Percentiles rank a stretch among this genome's conserved stretches.
Evolutionary conservation across 176 grass and related monocot species (phyloP).

Genomic region (Ampelocalamus luodianensis): DNA sequence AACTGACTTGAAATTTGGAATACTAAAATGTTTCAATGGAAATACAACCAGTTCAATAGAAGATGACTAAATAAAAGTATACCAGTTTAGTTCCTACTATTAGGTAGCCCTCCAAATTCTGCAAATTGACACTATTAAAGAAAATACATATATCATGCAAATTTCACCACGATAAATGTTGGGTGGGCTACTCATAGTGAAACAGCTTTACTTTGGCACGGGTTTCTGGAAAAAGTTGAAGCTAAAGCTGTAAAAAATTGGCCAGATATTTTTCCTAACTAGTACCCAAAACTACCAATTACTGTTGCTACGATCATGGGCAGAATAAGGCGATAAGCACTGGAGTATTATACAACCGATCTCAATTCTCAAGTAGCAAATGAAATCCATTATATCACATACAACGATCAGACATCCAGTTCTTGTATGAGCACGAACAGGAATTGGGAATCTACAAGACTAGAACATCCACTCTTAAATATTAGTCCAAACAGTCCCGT

Average conservation of each 20-base stretch:
- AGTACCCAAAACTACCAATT: background rate
- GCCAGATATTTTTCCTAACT: background rate
- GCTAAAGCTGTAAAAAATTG: constrained; percentile 13
- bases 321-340: background rate
- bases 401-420: background rate
- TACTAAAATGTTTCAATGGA: background rate
- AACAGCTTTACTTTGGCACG: background rate
- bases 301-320: background rate
- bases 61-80: constrained; percentile 6
- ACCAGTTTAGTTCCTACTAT: constrained; percentile 3
- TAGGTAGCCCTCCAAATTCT: background rate
- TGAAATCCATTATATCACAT: background rate
- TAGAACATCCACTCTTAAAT: background rate
- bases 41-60: background rate
- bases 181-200: background rate
- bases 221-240: background rate
- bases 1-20: background rate
- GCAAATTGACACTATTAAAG: background rate
- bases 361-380: constrained; percentile 7
- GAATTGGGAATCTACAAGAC: background rate
- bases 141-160: background rate
- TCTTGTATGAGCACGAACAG: constrained; percentile 5
- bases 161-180: background rate
- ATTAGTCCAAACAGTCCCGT: background rate
- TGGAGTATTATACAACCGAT: background rate